phyloP scores from a whole-genome alignment of 2,329 filamentous ascomycete genomes.

The Scedosporium minutisporum region DNA sequence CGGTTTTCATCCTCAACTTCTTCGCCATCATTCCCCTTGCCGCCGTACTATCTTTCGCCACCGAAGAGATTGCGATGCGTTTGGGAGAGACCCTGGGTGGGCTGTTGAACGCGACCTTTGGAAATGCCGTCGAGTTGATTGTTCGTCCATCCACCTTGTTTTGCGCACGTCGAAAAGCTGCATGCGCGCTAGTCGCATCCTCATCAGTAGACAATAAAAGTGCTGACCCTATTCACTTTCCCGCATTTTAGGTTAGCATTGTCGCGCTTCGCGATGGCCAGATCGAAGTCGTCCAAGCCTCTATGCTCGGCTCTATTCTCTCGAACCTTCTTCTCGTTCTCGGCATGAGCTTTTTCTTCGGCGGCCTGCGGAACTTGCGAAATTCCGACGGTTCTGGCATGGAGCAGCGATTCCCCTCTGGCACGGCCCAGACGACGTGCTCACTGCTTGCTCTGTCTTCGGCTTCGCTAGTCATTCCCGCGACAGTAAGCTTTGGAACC shows the following conservation, averaged over 20 bases:
- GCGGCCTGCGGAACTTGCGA: constrained; percentile 55
- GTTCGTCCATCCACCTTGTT: constrained; percentile 30
- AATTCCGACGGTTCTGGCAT: constrained; percentile 44
- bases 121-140: constrained; percentile 72
- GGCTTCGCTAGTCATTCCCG: constrained; percentile 70
- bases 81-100: constrained; percentile 67
- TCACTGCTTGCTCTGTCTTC: constrained; percentile 69
- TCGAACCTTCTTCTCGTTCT: constrained; percentile 87
- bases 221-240: too few species aligned
- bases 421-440: constrained; percentile 67
- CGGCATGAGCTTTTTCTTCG: constrained; percentile 71
- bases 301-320: constrained; percentile 91
- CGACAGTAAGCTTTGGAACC: constrained; percentile 39
- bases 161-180: neutral
- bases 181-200: neutral
- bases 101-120: constrained; percentile 66
- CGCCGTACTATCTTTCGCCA: constrained; percentile 65
- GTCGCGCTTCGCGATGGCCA: constrained; percentile 77
- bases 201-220: neutral
- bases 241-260: constrained; percentile 63
- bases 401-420: constrained; percentile 66
- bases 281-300: constrained; percentile 93
- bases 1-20: constrained; percentile 70
- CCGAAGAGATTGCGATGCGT: constrained; percentile 64
- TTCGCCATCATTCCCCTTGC: constrained; percentile 71